These are phyloP conservation scores for Ganoderma leucocontextum DNA, from an alignment of 1,284 basidiomycete genomes.

Conservation along the genomic window DNA sequence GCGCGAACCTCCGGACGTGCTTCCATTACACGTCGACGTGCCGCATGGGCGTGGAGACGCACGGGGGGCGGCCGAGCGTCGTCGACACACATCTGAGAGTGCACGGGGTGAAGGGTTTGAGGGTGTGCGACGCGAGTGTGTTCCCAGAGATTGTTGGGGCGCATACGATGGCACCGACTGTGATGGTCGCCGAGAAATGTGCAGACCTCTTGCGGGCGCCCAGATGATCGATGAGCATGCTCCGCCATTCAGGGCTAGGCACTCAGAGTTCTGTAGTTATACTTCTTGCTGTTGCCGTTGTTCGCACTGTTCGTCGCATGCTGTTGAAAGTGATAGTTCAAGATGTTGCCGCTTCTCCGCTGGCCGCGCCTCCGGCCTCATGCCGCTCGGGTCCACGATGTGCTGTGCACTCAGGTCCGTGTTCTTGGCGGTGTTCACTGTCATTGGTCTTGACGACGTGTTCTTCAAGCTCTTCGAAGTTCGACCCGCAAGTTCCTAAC, in stretches of 20 bases:
- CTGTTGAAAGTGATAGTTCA: not conserved
- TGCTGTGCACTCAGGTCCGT: not conserved
- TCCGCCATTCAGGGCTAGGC: no score
- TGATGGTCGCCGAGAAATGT: conserved; percentile 48
- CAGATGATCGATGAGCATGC: not conserved
- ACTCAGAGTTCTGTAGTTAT: not conserved
- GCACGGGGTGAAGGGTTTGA: conserved; percentile 51
- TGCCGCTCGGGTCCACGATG: no score
- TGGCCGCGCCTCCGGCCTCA: not conserved
- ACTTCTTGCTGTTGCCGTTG: not conserved
- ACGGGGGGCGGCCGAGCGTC: conserved; percentile 46
- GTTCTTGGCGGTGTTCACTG: not conserved
- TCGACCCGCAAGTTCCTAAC: not conserved
- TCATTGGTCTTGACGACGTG: not conserved
- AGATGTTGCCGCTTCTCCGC: not conserved
- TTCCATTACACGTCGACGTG: conserved; percentile 50
- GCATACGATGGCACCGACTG: conserved; percentile 48
- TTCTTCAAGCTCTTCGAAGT: no score
- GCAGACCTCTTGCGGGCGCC: conserved; percentile 25
- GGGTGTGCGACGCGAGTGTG: conserved; percentile 51
- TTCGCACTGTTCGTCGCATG: not conserved
- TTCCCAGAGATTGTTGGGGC: conserved; percentile 47
- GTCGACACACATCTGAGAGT: conserved; percentile 59
- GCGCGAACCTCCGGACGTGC: conserved; percentile 39
- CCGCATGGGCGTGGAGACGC: conserved; percentile 47